phyloP scores from a whole-genome alignment of 148 eudicot genomes.

The Dianthus caryophyllus region DNA sequence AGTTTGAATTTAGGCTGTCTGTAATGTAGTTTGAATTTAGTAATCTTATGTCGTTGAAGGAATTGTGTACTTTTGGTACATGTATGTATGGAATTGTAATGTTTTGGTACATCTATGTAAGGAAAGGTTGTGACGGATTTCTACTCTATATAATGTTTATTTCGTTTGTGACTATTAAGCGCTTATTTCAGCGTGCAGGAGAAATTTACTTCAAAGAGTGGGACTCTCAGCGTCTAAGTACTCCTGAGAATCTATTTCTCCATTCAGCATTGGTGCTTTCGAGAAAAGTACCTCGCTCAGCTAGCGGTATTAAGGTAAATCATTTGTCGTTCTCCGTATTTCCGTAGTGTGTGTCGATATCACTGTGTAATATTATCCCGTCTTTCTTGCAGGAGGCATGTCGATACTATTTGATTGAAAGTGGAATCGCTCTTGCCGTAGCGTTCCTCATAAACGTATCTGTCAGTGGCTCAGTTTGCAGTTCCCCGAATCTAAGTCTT shows the following conservation, averaged over 20 bases:
- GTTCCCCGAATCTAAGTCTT: slow-evolving; percentile 49
- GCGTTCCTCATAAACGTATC: slow-evolving; percentile 91
- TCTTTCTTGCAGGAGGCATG: slow-evolving; percentile 74
- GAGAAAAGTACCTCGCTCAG: slow-evolving; percentile 89
- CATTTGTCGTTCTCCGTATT: neutral
- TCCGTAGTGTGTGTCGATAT: neutral
- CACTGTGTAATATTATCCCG: slow-evolving; percentile 1
- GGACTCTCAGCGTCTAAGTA: no score
- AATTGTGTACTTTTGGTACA: no score
- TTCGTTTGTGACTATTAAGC: no score
- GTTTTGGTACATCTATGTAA: no score
- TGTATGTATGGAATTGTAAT: no score
- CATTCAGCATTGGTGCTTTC: slow-evolving; percentile 98
- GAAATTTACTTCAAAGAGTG: no score
- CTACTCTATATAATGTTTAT: no score
- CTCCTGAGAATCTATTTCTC: slow-evolving; percentile 96
- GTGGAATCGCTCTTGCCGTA: slow-evolving; percentile 75
- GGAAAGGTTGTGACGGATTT: no score
- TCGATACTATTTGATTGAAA: slow-evolving; percentile 85
- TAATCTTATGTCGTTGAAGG: no score
- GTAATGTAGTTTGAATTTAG: no score
- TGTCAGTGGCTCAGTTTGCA: slow-evolving; percentile 92
- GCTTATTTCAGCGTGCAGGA: no score
- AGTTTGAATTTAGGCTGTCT: no score
- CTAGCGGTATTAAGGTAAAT: slow-evolving; percentile 67